Conservation (phyloP, 768 basidiomycete species). For the Termitomyces sp. region DNA sequence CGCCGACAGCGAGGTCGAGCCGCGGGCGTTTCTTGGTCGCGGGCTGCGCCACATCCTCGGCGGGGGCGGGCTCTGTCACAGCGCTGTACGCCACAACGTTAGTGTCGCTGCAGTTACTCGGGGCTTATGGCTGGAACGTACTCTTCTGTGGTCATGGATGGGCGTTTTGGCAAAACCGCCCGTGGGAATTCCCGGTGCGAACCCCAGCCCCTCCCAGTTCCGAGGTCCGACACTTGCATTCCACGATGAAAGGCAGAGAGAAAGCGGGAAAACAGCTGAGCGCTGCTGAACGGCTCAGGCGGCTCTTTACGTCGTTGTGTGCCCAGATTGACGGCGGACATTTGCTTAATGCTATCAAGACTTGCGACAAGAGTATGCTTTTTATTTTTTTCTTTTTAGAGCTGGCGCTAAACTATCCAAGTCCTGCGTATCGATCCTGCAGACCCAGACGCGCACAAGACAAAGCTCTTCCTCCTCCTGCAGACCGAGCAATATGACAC, state of each 20-base stretch:
- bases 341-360: constrained; percentile 81
- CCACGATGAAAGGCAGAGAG: too few relatives aligned
- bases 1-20: constrained; percentile 48
- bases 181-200: too few relatives aligned
- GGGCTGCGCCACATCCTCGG: constrained; percentile 17
- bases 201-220: too few relatives aligned
- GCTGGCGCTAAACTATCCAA: constrained; percentile 22
- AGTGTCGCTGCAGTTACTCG: too few relatives aligned
- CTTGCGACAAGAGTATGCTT: constrained; percentile 83
- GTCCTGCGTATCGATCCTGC: constrained; percentile 66
- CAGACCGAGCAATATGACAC: constrained; percentile 79
- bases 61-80: neutral
- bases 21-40: constrained; percentile 64
- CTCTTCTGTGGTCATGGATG: neutral
- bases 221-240: too few relatives aligned
- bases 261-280: constrained; percentile 36
- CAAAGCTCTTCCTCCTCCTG: constrained; percentile 82
- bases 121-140: neutral
- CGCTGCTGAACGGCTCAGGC: constrained; percentile 37
- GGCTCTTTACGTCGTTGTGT: constrained; percentile 72
- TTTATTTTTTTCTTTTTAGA: constrained; percentile 1
- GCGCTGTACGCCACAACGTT: neutral
- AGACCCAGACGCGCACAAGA: constrained; percentile 71
- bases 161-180: too few relatives aligned
- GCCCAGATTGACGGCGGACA: constrained; percentile 91